phyloP scores from a whole-genome alignment of 352 stramenopile genomes.

The Phytophthora citricola region DNA sequence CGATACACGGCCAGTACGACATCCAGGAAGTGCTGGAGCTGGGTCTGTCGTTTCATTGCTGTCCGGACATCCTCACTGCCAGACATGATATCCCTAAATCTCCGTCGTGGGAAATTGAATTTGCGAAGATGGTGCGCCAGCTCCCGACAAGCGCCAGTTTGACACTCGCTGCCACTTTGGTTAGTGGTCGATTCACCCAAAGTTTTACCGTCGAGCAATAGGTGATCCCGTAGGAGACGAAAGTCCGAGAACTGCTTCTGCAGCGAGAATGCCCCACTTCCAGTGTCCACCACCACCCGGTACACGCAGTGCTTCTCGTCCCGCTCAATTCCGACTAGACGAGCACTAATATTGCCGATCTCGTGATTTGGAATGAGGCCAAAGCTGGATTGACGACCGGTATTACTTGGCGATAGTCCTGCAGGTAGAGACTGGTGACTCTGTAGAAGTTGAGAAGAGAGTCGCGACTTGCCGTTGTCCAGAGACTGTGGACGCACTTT shows the following conservation, averaged over 20 bases:
- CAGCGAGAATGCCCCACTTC: slow-evolving; percentile 50
- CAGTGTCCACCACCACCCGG: slow-evolving; percentile 59
- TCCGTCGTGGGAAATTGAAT: slow-evolving; percentile 60
- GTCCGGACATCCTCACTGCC: slow-evolving; percentile 29
- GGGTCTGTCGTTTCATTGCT: slow-evolving; percentile 32
- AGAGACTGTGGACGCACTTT: slow-evolving; percentile 7
- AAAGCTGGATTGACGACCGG: slow-evolving; percentile 14
- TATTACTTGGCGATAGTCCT: slow-evolving; percentile 9
- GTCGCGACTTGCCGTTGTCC: slow-evolving; percentile 1
- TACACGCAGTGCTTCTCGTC: slow-evolving; percentile 53
- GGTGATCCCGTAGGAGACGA: slow-evolving; percentile 51
- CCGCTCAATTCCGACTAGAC: slow-evolving; percentile 48
- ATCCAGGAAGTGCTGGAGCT: slow-evolving; percentile 59
- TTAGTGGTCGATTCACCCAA: too few relatives aligned
- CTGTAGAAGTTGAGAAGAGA: slow-evolving; percentile 4
- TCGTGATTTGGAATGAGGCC: slow-evolving; percentile 30
- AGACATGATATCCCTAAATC: slow-evolving; percentile 23
- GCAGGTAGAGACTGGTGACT: slow-evolving; percentile 9
- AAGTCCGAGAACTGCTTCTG: slow-evolving; percentile 76
- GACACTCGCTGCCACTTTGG: slow-evolving; percentile 16
- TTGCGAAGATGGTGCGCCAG: slow-evolving; percentile 40
- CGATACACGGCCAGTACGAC: slow-evolving; percentile 55
- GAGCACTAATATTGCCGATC: slow-evolving; percentile 38
- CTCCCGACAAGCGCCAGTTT: slow-evolving; percentile 52
- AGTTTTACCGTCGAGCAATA: slow-evolving; percentile 33